Percentiles rank a stretch among this genome's conserved stretches.
These are phyloP conservation scores for Plectranthus barbatus DNA, from an alignment of 257 asterid species.

Conservation along the genomic window DNA sequence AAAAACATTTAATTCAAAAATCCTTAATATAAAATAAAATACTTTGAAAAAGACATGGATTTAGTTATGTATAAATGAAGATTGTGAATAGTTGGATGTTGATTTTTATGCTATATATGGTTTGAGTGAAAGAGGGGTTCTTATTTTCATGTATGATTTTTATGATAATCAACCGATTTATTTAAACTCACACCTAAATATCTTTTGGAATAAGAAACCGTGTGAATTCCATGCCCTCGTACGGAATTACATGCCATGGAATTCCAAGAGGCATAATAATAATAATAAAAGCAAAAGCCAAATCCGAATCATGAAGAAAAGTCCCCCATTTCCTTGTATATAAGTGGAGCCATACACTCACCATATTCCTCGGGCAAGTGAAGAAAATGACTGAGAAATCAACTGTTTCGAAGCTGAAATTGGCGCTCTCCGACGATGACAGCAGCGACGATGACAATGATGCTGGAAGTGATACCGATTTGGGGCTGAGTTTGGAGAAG, in stretches of 20 bases:
- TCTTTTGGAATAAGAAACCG: too few relatives aligned
- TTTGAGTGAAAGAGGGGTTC: too few relatives aligned
- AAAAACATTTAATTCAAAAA: too few relatives aligned
- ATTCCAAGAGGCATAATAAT: background rate
- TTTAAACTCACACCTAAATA: too few relatives aligned
- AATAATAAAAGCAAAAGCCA: background rate
- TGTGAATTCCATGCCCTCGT: background rate
- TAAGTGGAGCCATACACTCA: background rate
- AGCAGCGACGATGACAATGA: conserved; percentile 20
- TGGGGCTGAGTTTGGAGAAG: conserved; percentile 35
- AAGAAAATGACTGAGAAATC: conserved; percentile 21
- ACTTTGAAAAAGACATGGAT: too few relatives aligned
- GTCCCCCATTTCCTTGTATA: background rate
- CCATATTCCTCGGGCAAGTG: too few relatives aligned
- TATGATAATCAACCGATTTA: too few relatives aligned
- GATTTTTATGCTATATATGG: too few relatives aligned
- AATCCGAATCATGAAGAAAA: background rate
- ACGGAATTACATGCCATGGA: background rate
- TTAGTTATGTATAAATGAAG: too few relatives aligned
- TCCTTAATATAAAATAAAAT: too few relatives aligned
- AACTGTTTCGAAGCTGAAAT: conserved; percentile 19
- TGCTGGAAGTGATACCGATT: conserved; percentile 1
- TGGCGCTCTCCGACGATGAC: conserved; percentile 5
- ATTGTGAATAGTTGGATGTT: too few relatives aligned
- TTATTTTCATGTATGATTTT: too few relatives aligned